phyloP scores from a whole-genome alignment of 345 rosid species.

The Eucalyptus fibrosa region DNA sequence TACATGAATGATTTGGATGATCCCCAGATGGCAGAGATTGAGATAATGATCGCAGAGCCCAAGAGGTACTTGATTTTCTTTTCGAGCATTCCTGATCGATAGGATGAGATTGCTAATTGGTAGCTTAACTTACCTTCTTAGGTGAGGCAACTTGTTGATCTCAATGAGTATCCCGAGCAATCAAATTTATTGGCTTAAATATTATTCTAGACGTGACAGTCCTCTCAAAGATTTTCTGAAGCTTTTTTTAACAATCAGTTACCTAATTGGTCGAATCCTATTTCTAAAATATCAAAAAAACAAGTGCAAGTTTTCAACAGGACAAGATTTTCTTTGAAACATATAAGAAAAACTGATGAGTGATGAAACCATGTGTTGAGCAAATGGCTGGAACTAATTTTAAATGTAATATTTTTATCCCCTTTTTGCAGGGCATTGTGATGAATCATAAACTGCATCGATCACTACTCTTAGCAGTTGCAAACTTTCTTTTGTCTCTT shows the following conservation, averaged over 20 bases:
- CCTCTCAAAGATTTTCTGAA: background rate
- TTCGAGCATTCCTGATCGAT: background rate
- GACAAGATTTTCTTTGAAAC: background rate
- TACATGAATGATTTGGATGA: conserved; percentile 93
- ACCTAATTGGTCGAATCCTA: background rate
- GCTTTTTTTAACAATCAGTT: background rate
- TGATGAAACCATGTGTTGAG: background rate
- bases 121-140: background rate
- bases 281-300: background rate
- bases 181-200: background rate
- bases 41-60: conserved; percentile 90
- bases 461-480: background rate
- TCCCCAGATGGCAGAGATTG: conserved; percentile 64
- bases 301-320: background rate
- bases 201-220: background rate
- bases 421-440: background rate
- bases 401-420: background rate
- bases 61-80: conserved; percentile 36
- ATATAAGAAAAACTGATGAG: background rate
- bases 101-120: background rate
- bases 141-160: background rate
- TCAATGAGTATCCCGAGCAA: background rate
- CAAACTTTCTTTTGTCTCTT: background rate
- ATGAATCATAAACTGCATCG: background rate
- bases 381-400: background rate